Conservation (phyloP, 2,329 filamentous ascomycete genomes). For the Clarireedia monteithiana region DNA sequence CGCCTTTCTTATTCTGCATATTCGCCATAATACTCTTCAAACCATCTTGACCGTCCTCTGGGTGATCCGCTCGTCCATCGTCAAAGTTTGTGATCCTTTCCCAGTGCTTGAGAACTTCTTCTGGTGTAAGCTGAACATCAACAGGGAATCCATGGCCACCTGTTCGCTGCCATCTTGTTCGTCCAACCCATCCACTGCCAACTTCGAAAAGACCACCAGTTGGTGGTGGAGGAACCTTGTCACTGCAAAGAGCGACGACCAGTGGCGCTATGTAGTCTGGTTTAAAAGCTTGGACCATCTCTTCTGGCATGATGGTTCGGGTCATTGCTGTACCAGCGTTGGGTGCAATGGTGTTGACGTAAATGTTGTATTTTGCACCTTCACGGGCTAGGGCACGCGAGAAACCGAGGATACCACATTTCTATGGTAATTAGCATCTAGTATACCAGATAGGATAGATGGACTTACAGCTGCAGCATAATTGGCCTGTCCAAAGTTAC, state of each 20-base stretch:
- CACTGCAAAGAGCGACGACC: constrained; percentile 75
- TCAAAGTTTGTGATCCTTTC: constrained; percentile 79
- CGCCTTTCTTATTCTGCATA: constrained; percentile 64
- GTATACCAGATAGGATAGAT: constrained; percentile 27
- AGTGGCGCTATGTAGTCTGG: constrained; percentile 95
- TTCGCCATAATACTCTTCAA: constrained; percentile 75
- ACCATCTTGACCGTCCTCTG: constrained; percentile 68
- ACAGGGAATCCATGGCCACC: constrained; percentile 88
- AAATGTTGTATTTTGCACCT: constrained; percentile 96
- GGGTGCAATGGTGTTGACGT: constrained; percentile 94
- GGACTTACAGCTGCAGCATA: constrained; percentile 75
- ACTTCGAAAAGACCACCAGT: constrained; percentile 91
- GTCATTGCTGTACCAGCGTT: constrained; percentile 97
- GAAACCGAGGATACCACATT: constrained; percentile 90
- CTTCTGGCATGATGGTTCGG: constrained; percentile 85
- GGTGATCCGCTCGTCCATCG: constrained; percentile 79
- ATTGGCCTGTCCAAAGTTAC: constrained; percentile 98
- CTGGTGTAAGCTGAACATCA: constrained; percentile 74
- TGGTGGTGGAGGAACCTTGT: constrained; percentile 75
- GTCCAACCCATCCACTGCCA: constrained; percentile 86
- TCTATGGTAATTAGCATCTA: constrained; percentile 38
- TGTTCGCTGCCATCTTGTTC: constrained; percentile 89
- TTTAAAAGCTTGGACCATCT: constrained; percentile 98
- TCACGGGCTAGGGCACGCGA: constrained; percentile 88
- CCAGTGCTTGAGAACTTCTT: constrained; percentile 72